phyloP scores from a whole-genome alignment of 768 basidiomycete genomes.

The Pleurotus eryngii region DNA sequence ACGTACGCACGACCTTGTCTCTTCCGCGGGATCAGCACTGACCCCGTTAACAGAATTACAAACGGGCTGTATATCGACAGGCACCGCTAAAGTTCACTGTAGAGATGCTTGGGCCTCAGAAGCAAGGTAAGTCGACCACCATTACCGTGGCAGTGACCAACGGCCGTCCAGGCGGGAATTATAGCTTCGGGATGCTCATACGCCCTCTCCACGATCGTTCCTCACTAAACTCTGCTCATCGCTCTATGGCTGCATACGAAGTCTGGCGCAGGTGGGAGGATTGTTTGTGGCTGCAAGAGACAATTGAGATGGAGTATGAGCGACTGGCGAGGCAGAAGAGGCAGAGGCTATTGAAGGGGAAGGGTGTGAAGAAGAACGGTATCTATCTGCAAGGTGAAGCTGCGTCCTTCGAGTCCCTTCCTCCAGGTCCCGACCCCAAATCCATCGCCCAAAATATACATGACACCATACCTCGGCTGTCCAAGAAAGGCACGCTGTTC shows the following conservation, averaged over 20 bases:
- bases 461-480: slow-evolving; percentile 58
- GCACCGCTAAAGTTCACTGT: slow-evolving; percentile 60
- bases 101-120: slow-evolving; percentile 54
- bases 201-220: slow-evolving; percentile 32
- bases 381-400: slow-evolving; percentile 70
- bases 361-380: slow-evolving; percentile 72
- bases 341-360: slow-evolving; percentile 62
- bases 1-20: slow-evolving; percentile 15
- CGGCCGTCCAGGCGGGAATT: slow-evolving; percentile 39
- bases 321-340: slow-evolving; percentile 66
- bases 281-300: slow-evolving; percentile 72
- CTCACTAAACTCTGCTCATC: slow-evolving; percentile 25
- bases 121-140: slow-evolving; percentile 40
- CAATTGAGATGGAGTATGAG: slow-evolving; percentile 62
- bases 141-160: too few relatives aligned
- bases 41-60: slow-evolving; percentile 43
- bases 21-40: neutral
- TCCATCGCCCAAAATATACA: slow-evolving; percentile 72
- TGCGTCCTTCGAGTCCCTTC: slow-evolving; percentile 82
- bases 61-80: slow-evolving; percentile 55
- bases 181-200: slow-evolving; percentile 63
- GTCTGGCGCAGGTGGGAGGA: slow-evolving; percentile 84
- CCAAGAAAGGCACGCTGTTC: slow-evolving; percentile 72
- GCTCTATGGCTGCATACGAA: slow-evolving; percentile 52
- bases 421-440: slow-evolving; percentile 77